Percentiles rank a stretch among this genome's conserved stretches.
These are phyloP conservation scores for Lolium multiflorum DNA, from an alignment of 176 grass and related monocot genomes.

Conservation along the genomic window DNA sequence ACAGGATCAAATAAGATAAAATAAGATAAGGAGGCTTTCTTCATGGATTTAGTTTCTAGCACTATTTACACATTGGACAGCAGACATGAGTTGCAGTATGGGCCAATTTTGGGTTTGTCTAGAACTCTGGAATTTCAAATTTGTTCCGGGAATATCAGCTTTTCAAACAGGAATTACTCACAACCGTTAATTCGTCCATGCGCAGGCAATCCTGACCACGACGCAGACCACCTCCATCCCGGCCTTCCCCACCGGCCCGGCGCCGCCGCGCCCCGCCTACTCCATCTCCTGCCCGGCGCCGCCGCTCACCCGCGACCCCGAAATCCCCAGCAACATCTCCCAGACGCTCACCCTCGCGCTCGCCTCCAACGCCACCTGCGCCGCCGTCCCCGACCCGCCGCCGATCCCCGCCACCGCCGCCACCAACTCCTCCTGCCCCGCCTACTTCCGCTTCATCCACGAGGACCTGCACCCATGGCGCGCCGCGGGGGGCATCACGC, in stretches of 20 bases:
- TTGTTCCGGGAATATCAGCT: background rate
- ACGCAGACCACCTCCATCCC: constrained; percentile 44
- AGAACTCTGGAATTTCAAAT: background rate
- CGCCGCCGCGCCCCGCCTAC: constrained; percentile 41
- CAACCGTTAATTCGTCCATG: constrained; percentile 11
- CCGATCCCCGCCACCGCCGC: constrained; percentile 22
- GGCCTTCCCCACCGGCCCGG: constrained; percentile 30
- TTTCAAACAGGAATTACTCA: background rate
- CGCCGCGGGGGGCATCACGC: constrained; percentile 62
- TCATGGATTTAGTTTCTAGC: background rate
- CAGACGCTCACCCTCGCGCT: constrained; percentile 52
- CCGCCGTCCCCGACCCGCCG: constrained; percentile 17
- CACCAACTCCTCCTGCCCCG: constrained; percentile 58
- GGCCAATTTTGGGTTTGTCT: background rate
- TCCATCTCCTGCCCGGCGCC: constrained; percentile 53
- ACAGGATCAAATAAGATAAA: background rate
- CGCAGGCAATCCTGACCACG: constrained; percentile 51
- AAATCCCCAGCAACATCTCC: constrained; percentile 56
- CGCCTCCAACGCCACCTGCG: constrained; percentile 32
- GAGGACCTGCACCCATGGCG: constrained; percentile 91
- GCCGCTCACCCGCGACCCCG: constrained; percentile 47
- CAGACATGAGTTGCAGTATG: background rate
- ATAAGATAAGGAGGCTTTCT: background rate
- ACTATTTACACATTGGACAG: background rate
- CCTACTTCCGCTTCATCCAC: constrained; percentile 88